Conservation (phyloP, 169 alveolate species). For the Babesia caballi region DNA sequence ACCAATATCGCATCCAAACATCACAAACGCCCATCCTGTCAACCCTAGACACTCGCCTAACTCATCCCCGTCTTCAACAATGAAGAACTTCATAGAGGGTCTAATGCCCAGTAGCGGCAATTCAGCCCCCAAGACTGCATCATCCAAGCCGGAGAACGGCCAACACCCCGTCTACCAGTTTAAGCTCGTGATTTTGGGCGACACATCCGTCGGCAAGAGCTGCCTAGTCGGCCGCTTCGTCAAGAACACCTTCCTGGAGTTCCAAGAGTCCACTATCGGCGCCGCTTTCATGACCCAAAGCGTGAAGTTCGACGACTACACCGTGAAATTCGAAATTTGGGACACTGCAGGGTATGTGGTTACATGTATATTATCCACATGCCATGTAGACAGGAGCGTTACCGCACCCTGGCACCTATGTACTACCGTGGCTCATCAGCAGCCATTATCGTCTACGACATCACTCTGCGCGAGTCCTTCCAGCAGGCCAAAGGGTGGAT, state of each 20-base stretch:
- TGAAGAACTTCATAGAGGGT: conserved; percentile 13
- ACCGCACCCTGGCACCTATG: conserved; percentile 83
- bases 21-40: too few relatives aligned
- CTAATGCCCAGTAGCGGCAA: not conserved
- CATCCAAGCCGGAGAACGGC: not conserved
- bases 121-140: not conserved
- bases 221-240: conserved; percentile 83
- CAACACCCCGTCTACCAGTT: conserved; percentile 45
- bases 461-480: conserved; percentile 82
- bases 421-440: conserved; percentile 86
- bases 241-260: conserved; percentile 81
- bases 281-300: conserved; percentile 87
- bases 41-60: too few relatives aligned
- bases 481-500: conserved; percentile 88
- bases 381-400: conserved; percentile 78
- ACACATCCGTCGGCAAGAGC: conserved; percentile 91
- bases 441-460: conserved; percentile 88
- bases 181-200: conserved; percentile 82
- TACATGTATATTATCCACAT: not conserved
- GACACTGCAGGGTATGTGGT: conserved; percentile 84
- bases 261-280: conserved; percentile 90
- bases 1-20: too few relatives aligned
- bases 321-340: conserved; percentile 87
- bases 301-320: conserved; percentile 74
- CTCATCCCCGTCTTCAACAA: not conserved